Conservation (phyloP, 78 protist species). For the Guillardia theta region DNA sequence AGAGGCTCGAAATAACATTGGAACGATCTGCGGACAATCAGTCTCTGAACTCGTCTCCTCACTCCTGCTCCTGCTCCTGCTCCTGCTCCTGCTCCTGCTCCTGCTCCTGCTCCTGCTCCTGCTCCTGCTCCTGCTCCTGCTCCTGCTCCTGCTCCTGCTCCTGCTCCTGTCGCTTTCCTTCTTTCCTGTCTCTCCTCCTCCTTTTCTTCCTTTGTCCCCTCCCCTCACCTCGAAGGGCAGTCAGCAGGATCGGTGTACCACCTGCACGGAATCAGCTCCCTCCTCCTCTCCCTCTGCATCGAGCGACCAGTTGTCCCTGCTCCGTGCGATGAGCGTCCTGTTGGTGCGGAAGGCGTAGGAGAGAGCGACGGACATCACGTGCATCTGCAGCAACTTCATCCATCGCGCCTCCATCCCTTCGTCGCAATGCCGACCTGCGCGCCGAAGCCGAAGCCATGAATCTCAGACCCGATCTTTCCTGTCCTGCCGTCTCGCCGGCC, state of each 20-base stretch:
- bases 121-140: too few species aligned
- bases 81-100: too few species aligned
- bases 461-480: background rate
- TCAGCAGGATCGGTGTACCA: background rate
- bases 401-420: background rate
- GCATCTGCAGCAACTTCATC: background rate
- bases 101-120: too few species aligned
- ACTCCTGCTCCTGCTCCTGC: too few species aligned
- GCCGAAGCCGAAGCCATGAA: background rate
- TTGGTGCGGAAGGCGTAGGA: background rate
- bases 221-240: background rate
- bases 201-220: too few species aligned
- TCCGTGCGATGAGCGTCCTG: background rate
- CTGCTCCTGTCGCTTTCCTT: too few species aligned
- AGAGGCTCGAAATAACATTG: background rate
- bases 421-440: background rate
- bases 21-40: too few species aligned
- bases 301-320: background rate
- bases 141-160: too few species aligned
- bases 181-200: too few species aligned
- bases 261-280: background rate
- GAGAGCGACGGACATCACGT: background rate
- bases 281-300: background rate
- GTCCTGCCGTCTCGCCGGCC: background rate
- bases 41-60: too few species aligned